These are phyloP conservation scores for Jacaranda copaia DNA, from an alignment of 257 asterid species.

Conservation along the genomic window DNA sequence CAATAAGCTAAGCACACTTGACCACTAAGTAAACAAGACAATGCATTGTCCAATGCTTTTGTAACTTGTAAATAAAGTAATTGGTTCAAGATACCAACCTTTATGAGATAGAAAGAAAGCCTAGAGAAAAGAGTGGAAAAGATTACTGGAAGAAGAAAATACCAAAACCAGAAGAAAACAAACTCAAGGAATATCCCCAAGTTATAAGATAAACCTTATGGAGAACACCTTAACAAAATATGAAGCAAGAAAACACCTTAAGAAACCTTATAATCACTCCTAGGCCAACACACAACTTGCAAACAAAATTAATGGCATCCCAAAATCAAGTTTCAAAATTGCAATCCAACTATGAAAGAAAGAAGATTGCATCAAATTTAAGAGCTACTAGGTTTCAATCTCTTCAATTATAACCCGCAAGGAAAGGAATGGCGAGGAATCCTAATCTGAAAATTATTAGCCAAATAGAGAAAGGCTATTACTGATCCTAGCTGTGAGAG, in stretches of 20 bases:
- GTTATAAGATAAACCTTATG: background rate
- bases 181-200: background rate
- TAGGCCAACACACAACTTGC: background rate
- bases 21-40: conserved; percentile 1
- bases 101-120: background rate
- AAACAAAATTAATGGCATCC: background rate
- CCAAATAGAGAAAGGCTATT: no score
- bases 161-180: background rate
- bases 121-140: background rate
- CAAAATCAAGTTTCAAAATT: background rate
- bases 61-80: background rate
- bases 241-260: background rate
- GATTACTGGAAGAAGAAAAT: background rate
- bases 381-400: no score
- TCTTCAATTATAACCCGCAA: no score
- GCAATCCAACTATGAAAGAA: background rate
- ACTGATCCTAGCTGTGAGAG: no score
- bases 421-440: no score
- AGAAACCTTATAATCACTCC: no score
- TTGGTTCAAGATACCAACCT: conserved; percentile 17
- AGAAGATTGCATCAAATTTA: background rate
- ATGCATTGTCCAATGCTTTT: background rate
- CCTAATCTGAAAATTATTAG: no score
- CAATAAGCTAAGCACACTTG: conserved; percentile 5
- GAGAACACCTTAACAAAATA: background rate